Base-by-base conservation (phyloP, 1,139 yeast genomes). In the Pichia inconspicua region DNA sequence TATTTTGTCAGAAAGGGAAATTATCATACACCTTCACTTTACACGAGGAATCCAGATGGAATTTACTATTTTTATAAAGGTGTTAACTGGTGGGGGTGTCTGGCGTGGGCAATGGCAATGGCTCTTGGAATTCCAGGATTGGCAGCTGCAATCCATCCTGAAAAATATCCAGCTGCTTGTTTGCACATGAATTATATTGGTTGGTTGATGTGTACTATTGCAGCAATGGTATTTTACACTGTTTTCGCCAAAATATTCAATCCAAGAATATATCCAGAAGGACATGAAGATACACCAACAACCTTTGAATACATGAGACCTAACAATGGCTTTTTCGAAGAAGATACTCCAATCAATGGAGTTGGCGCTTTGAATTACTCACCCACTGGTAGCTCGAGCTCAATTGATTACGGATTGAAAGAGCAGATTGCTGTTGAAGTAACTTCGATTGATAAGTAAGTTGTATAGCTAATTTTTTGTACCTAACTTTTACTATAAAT, bases 61-160 rank as follows among this genome's bases (percentile, higher is more conserved):
- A 56, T 59, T 15, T 68, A 65, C 47, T 66, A 67, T 59, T 67
- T 55, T 53, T 57, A 53, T 51, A 55, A 62, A 36, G 72, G 71
- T 36, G 40, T 48, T 25, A 52, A 52, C 25, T 43, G 46, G 47
- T 49, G 52, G 50, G 55, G 51, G 19, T 47, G 47, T 28, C 37
- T 50, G 8, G 50, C 53, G 1, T 52, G 53, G 53, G 25, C 48
- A 12, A 25, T 46, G n/a, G 44, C 53, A 5, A 47, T 49, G 48
- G 44, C 41, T 5, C 43, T 52, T 17, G 55, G 53, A 27, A 49
- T 51, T 39, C 55, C 54, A 12, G 54, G 55, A 25, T 32, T 51
- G 17, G 51, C 52, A 17, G 50, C 53, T 14, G 49, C 55, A 37
- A 44, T 49, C 39, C 38, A 46, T 15, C 48, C 54, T 17, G 17